Evolutionary conservation across 345 rosid species (phyloP), one percentile per base, ranked within the genome.

Genomic region (Pistacia atlantica): DNA sequence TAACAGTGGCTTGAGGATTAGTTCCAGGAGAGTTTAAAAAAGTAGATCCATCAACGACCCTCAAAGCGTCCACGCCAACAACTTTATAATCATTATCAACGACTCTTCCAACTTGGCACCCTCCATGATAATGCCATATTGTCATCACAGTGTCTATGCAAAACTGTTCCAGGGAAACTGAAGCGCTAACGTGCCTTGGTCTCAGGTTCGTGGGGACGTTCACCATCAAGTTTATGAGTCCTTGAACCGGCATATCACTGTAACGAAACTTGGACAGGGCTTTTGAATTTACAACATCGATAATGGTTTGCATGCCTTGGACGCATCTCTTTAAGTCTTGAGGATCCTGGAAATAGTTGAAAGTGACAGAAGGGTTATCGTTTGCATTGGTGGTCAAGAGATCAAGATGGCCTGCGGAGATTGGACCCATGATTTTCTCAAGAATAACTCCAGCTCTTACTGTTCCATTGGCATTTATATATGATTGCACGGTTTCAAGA

Each of bases 61-160:
- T 78, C 4, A 89, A 65, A 1, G 75, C 77, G 72, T 87, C 90
- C 11, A 89, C 77, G 6, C 97, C 91, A 67, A 81, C 11, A 3
- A 90, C 97, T 68, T 69, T 86, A 73, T 86, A 90, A 69, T 89
- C 83, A 45, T 33, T 78, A 79, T 92, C 94, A 7, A 90, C 89
- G 31, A 90, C 97, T 57, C 68, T 82, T 14, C 89, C 88, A 33
- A 89, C 87, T 78, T 84, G 93, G 42, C 97, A 92, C 49, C 94
- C 97, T 37, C 93, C 94, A 67, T 89, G 94, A 69, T 89, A 92
- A 73, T 87, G 97, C 92, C 92, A 92, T 25, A 90, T 84, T 1
- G 94, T 92, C 87, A 79, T 83, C 31, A 87, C 97, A 8, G 93
- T 89, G 76, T 87, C 90, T 0, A 52, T 84, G 75, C 94, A 90